Percentiles rank a stretch among this genome's conserved stretches.
Conservation (phyloP, 176 grass and related monocot genomes). For the Avena insularis region DNA sequence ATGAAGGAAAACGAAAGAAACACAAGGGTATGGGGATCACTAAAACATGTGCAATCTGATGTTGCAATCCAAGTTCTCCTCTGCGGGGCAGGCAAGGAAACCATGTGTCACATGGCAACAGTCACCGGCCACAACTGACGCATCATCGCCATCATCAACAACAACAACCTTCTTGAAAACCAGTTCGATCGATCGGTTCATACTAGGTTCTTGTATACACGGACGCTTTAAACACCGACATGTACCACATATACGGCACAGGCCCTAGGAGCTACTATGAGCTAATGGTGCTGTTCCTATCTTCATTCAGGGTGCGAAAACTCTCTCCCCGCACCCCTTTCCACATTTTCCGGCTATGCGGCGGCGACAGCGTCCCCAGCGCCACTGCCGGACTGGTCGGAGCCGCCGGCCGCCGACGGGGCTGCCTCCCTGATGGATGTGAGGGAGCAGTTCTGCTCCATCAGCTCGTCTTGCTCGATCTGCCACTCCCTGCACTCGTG, state of each 20-base stretch:
- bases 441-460: slow-evolving; percentile 58
- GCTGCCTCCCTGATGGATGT: slow-evolving; percentile 56
- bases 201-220: slow-evolving; percentile 21
- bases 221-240: slow-evolving; percentile 22
- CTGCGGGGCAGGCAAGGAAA: background rate
- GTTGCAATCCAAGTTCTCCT: slow-evolving; percentile 3
- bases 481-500: slow-evolving; percentile 70
- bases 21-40: background rate
- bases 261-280: slow-evolving; percentile 10
- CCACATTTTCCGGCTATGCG: slow-evolving; percentile 35
- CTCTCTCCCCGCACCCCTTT: background rate
- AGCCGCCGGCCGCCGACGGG: slow-evolving; percentile 35
- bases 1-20: background rate
- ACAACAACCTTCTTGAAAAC: background rate
- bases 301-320: background rate
- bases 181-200: slow-evolving; percentile 14
- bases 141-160: background rate
- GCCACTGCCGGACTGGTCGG: slow-evolving; percentile 62
- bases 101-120: slow-evolving; percentile 30
- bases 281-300: slow-evolving; percentile 38
- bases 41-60: background rate
- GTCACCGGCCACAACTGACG: background rate
- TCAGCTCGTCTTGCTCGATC: slow-evolving; percentile 69
- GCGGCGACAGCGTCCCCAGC: slow-evolving; percentile 63
- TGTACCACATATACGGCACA: slow-evolving; percentile 25